phyloP scores from a whole-genome alignment of 2,329 filamentous ascomycete genomes.

The Fusarium sororula region DNA sequence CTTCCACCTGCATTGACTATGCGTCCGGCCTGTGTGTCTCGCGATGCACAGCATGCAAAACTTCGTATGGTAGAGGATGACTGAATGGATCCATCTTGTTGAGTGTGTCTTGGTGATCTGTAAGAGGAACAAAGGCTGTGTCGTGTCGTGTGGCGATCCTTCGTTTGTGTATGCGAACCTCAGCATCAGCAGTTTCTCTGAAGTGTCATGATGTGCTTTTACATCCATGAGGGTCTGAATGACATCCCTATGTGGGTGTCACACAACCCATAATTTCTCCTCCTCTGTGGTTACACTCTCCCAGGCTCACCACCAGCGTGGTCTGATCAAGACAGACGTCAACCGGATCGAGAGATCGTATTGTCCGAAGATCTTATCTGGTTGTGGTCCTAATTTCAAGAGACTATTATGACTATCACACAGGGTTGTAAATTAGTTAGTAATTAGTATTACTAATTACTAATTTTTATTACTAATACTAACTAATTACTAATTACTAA shows the following conservation, averaged over 20 bases:
- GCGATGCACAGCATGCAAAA: slow-evolving; percentile 8
- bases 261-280: slow-evolving; percentile 10
- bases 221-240: slow-evolving; percentile 1
- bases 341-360: slow-evolving; percentile 7
- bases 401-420: neutral
- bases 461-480: too few species aligned
- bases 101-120: neutral
- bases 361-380: slow-evolving; percentile 26
- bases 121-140: slow-evolving; percentile 9
- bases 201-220: neutral
- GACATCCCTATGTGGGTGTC: neutral
- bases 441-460: too few species aligned
- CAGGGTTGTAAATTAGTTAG: too few species aligned
- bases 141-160: slow-evolving; percentile 8
- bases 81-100: neutral
- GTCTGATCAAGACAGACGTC: slow-evolving; percentile 3
- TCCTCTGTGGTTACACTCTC: slow-evolving; percentile 5
- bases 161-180: neutral
- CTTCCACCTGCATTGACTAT: slow-evolving; percentile 16
- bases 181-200: neutral
- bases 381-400: slow-evolving; percentile 13
- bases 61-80: neutral
- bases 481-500: too few species aligned
- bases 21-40: slow-evolving; percentile 23
- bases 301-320: slow-evolving; percentile 5